These are phyloP conservation scores for Pezicula radicicola DNA, from an alignment of 2,329 filamentous ascomycete genomes.

Conservation along the genomic window DNA sequence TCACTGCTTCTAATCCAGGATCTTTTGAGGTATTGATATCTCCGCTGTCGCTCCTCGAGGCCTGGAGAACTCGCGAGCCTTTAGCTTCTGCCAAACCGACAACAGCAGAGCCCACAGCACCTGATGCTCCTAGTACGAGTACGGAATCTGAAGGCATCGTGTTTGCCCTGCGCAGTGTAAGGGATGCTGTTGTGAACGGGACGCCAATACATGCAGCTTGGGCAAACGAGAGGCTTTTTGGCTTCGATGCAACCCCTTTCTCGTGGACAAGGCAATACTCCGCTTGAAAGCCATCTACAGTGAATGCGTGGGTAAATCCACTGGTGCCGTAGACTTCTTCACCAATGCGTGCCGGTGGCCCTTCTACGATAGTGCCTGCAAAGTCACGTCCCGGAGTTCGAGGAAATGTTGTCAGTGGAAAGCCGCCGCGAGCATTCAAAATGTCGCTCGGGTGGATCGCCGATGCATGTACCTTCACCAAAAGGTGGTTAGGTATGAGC, in stretches of 20 bases:
- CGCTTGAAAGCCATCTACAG: constrained; percentile 19
- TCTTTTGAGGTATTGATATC: constrained; percentile 23
- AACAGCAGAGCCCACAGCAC: constrained; percentile 20
- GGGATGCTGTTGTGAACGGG: constrained; percentile 20
- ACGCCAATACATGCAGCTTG: constrained; percentile 22
- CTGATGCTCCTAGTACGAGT: constrained; percentile 20
- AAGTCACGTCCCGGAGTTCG: constrained; percentile 23
- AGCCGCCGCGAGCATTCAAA: constrained; percentile 17
- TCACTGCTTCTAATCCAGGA: constrained; percentile 10
- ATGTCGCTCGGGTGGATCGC: constrained; percentile 24
- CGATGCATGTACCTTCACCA: constrained; percentile 20
- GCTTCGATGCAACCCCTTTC: constrained; percentile 16
- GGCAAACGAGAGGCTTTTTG: constrained; percentile 11
- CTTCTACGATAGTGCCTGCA: constrained; percentile 14
- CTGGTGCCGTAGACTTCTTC: constrained; percentile 21
- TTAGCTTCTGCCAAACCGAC: constrained; percentile 16
- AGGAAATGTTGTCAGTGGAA: constrained; percentile 19
- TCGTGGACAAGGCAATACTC: constrained; percentile 19
- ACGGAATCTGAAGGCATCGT: constrained; percentile 13
- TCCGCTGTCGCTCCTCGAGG: constrained; percentile 10
- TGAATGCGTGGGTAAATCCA: constrained; percentile 18
- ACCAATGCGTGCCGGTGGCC: constrained; percentile 6
- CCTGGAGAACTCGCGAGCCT: constrained; percentile 16
- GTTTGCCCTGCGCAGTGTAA: constrained; percentile 10
- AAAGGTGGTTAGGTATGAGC: constrained; percentile 10